phyloP scores from a whole-genome alignment of 305 asterid genomes.

The Ruellia speciosa region DNA sequence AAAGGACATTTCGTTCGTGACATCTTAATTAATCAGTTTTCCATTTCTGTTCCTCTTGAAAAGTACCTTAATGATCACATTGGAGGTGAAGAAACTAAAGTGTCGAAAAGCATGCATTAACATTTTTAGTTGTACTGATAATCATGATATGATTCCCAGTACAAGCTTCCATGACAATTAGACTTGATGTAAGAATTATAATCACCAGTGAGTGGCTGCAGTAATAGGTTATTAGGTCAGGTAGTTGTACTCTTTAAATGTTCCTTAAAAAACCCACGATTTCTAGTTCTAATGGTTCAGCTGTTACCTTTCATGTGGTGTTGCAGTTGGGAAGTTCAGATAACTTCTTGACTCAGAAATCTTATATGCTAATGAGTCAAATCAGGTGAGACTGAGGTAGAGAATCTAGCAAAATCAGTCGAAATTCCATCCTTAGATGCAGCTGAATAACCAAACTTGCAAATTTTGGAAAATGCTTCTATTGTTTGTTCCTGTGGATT shows the following conservation, averaged over 20 bases:
- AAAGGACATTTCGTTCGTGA: conserved; percentile 21
- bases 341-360: conserved; percentile 51
- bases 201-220: conserved; percentile 5
- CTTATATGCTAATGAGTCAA: conserved; percentile 34
- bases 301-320: conserved; percentile 43
- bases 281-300: conserved; percentile 34
- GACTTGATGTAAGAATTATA: conserved; percentile 8
- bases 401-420: conserved; percentile 24
- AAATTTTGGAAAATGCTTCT: neutral
- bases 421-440: conserved; percentile 21
- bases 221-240: conserved; percentile 26
- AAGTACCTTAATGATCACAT: conserved; percentile 18
- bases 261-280: conserved; percentile 21
- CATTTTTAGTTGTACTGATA: conserved; percentile 8
- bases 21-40: conserved; percentile 20
- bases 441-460: conserved; percentile 17
- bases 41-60: conserved; percentile 22
- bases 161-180: conserved; percentile 8
- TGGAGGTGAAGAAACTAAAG: conserved; percentile 16
- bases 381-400: conserved; percentile 33
- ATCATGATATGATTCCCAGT: conserved; percentile 21
- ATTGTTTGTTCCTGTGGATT: neutral
- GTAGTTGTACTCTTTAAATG: conserved; percentile 27
- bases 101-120: conserved; percentile 15
- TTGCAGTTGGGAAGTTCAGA: conserved; percentile 49